These are phyloP conservation scores for Ganoderma boninense DNA, from an alignment of 1,284 basidiomycete genomes.

Conservation along the genomic window DNA sequence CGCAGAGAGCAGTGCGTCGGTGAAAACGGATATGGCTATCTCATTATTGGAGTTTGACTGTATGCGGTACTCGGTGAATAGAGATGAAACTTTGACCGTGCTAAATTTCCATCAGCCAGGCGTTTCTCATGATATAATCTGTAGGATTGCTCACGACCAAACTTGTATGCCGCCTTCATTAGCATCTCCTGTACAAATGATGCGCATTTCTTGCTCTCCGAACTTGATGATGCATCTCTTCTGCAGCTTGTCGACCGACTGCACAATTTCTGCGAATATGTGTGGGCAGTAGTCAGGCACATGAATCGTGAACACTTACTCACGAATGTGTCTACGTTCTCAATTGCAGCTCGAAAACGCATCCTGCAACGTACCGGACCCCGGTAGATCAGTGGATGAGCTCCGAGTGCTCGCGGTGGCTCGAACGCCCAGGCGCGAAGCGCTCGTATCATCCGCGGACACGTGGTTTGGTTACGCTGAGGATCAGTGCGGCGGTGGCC, in stretches of 20 bases:
- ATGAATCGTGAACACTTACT: not conserved
- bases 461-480: not conserved
- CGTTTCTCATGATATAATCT: not conserved
- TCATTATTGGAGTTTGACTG: constrained; percentile 88
- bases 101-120: constrained; percentile 51
- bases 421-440: not conserved
- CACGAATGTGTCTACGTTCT: constrained; percentile 31
- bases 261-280: constrained; percentile 66
- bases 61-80: constrained; percentile 87
- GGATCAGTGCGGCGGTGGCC: too few relatives aligned
- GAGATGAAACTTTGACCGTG: constrained; percentile 64
- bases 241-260: constrained; percentile 84
- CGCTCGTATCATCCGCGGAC: not conserved
- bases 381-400: too few relatives aligned
- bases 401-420: too few relatives aligned
- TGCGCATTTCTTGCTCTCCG: constrained; percentile 77
- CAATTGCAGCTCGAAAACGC: constrained; percentile 31
- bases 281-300: not conserved
- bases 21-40: constrained; percentile 76
- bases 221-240: constrained; percentile 87
- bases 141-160: constrained; percentile 79
- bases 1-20: constrained; percentile 81
- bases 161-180: constrained; percentile 90
- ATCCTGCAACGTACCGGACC: constrained; percentile 8
- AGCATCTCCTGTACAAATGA: constrained; percentile 84